Evolutionary conservation across 768 basidiomycete genomes (phyloP).

Genomic region (Lactarius sp.): DNA sequence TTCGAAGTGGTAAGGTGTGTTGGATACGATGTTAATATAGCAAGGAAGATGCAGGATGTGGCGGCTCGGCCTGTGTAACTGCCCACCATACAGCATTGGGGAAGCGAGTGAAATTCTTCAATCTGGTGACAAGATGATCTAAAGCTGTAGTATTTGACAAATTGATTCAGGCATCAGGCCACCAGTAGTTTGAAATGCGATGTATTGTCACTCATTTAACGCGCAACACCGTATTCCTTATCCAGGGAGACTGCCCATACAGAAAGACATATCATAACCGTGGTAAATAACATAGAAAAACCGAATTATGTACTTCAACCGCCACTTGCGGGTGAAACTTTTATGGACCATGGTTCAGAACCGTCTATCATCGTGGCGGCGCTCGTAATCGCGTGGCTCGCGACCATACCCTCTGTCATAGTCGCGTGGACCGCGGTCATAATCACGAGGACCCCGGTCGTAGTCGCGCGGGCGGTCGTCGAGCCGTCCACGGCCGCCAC

Average conservation of each 20-base stretch:
- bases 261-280: background rate
- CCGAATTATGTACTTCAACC: slow-evolving; percentile 5
- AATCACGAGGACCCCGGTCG: slow-evolving; percentile 33
- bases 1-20: background rate
- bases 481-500: slow-evolving; percentile 40
- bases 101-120: background rate
- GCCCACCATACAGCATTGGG: background rate
- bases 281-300: slow-evolving; percentile 3
- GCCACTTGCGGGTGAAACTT: background rate
- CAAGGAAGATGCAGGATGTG: background rate
- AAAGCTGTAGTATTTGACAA: too few relatives aligned
- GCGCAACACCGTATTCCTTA: background rate
- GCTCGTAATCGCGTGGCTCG: slow-evolving; percentile 30
- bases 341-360: slow-evolving; percentile 31
- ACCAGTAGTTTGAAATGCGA: background rate
- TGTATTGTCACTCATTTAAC: background rate
- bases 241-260: background rate
- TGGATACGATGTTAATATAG: background rate
- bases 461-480: slow-evolving; percentile 36
- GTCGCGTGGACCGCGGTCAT: slow-evolving; percentile 24
- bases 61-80: background rate
- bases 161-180: background rate
- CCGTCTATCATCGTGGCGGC: slow-evolving; percentile 32
- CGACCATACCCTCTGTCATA: slow-evolving; percentile 34
- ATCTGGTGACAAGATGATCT: background rate